phyloP scores from a whole-genome alignment of 2,329 filamentous ascomycete genomes.

The Elsinoe fawcettii region DNA sequence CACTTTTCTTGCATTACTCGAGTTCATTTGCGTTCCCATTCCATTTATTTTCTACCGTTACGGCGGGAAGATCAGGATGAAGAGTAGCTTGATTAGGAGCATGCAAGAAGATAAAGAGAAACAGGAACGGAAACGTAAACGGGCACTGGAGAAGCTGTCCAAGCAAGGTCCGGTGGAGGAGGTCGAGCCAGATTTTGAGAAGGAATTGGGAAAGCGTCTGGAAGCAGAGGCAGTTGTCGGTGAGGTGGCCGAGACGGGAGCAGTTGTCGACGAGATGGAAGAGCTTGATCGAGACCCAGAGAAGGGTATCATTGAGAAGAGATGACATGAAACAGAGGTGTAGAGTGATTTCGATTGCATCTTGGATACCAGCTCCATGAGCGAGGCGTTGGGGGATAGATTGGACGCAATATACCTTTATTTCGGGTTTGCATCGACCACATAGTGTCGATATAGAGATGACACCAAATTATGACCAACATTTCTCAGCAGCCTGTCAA shows the following conservation, averaged over 20 bases:
- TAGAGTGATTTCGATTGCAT: neutral
- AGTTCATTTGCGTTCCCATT: conserved; percentile 68
- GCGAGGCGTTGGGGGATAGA: conserved; percentile 5
- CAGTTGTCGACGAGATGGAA: conserved; percentile 26
- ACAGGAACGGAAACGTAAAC: conserved; percentile 36
- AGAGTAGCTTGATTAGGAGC: conserved; percentile 45
- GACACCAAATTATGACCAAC: too few relatives aligned
- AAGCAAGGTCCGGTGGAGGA: conserved; percentile 23
- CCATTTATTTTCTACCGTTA: conserved; percentile 69
- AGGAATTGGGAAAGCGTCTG: conserved; percentile 20
- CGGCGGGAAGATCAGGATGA: conserved; percentile 48
- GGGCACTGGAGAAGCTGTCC: conserved; percentile 26
- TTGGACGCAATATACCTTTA: neutral
- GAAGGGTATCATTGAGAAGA: conserved; percentile 16
- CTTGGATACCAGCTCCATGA: conserved; percentile 2
- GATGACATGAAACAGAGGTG: neutral
- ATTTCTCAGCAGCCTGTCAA: too few relatives aligned
- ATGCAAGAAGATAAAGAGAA: conserved; percentile 43
- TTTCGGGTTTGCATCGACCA: too few relatives aligned
- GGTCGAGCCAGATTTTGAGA: conserved; percentile 36
- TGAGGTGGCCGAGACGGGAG: conserved; percentile 36
- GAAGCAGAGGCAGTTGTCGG: conserved; percentile 30
- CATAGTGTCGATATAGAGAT: too few relatives aligned
- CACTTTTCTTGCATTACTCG: conserved; percentile 65
- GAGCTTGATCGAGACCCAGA: conserved; percentile 21